Base-by-base conservation (phyloP, 1,284 basidiomycete genomes). In the Puccinia polysora region DNA sequence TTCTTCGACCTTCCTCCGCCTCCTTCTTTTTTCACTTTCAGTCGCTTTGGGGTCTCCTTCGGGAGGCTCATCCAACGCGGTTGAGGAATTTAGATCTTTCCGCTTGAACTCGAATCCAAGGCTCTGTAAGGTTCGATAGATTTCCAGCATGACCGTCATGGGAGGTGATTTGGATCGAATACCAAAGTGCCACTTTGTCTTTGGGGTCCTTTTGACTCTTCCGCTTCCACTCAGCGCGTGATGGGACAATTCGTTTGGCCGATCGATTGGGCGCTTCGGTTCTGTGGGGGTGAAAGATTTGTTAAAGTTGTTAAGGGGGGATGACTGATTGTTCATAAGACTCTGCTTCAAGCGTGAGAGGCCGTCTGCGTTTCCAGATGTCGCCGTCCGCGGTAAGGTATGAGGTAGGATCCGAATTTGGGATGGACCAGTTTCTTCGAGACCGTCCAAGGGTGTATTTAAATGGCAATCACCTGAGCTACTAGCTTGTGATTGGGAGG, bases 111-210 rank as follows among this genome's bases (percentile, higher is more conserved):
- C 92, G 91, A 98, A 97, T 20, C 90, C 91, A n/a, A 98, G 83
- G 70, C 87, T 83, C 81, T 90, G 89, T 71, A 98, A 82, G 65
- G 94, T 96, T 74, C 91, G 84, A 82, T 98, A 98, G 72, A 98
- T 96, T 83, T 97, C 95, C 28, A 97, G 83, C 94, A 98, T 97
- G 53, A 98, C 95, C 80, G 97, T 95, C 91, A 97, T 96, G 23
- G 95, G 95, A 53, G 93, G 92, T 73, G 89, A 92, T 71, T 93
- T 85, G 75, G 90, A 93, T 43, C 95, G 86, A 53, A 98, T 98
- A 4, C 96, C 95, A 79, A 97, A 98, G 80, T 98, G 96, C 96
- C 96, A 98, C 15, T 77, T 78, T 88, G 89, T 77, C 28, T 77
- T 62, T 14, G 45, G 45, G 2, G 58, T 50, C 34, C 53, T 67